These are phyloP conservation scores for Sphenostylis stenocarpa DNA, from an alignment of 306 rosid species.

Conservation along the genomic window DNA sequence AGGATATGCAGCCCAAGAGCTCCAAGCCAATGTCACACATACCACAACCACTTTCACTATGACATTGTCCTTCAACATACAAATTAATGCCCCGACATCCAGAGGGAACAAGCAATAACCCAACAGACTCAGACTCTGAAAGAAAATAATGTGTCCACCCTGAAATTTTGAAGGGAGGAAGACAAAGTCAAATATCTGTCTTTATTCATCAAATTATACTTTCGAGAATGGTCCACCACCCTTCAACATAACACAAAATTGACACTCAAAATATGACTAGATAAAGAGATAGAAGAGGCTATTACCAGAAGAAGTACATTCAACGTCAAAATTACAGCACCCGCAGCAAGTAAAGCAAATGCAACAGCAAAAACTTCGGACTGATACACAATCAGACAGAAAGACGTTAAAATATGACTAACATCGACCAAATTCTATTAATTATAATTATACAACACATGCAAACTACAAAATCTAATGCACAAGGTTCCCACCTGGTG, in stretches of 20 bases:
- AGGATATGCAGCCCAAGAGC: constrained; percentile 99
- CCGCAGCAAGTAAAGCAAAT: constrained; percentile 96
- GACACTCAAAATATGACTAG: constrained; percentile 1
- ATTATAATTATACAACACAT: background rate
- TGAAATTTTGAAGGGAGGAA: constrained; percentile 42
- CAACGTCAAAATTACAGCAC: constrained; percentile 89
- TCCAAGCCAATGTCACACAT: constrained; percentile 91
- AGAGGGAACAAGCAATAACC: constrained; percentile 97
- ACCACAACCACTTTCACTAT: constrained; percentile 79
- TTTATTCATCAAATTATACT: background rate
- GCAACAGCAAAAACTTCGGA: constrained; percentile 98
- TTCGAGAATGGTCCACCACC: background rate
- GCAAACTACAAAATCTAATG: background rate
- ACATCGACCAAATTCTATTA: background rate
- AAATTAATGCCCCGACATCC: constrained; percentile 84
- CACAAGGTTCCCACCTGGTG: background rate
- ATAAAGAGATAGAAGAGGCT: constrained; percentile 18
- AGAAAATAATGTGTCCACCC: constrained; percentile 99
- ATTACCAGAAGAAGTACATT: constrained; percentile 97
- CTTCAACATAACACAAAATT: background rate
- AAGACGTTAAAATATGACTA: constrained; percentile 24
- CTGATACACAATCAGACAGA: constrained; percentile 43
- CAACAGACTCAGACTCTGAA: constrained; percentile 93
- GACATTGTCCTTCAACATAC: constrained; percentile 90
- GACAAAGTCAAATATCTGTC: constrained; percentile 8